Evolutionary conservation across 2,329 filamentous ascomycete genomes (phyloP).

Genomic region (Bipolaris cookei): DNA sequence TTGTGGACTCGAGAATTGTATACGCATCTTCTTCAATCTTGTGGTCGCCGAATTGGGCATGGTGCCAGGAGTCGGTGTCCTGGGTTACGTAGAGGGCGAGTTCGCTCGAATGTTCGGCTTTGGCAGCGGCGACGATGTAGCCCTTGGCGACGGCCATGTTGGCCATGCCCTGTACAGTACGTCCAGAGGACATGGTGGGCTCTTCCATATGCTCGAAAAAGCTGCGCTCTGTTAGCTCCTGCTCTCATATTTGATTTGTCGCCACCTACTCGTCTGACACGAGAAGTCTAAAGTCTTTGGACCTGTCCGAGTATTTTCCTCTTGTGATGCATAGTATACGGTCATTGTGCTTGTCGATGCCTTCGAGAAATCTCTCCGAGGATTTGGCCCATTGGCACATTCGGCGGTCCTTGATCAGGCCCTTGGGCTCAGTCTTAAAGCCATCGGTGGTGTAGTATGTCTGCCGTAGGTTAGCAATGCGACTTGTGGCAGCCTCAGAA

Average conservation of each 20-base stretch:
- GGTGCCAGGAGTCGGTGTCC: slow-evolving; percentile 85
- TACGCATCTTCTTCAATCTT: slow-evolving; percentile 85
- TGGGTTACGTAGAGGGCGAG: slow-evolving; percentile 89
- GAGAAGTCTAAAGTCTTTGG: slow-evolving; percentile 77
- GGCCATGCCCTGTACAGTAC: slow-evolving; percentile 78
- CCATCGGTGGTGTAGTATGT: slow-evolving; percentile 82
- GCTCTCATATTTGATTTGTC: not conserved
- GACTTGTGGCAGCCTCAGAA: too few species aligned
- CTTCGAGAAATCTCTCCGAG: slow-evolving; percentile 73
- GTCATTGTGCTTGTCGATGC: slow-evolving; percentile 67
- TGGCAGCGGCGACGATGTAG: slow-evolving; percentile 82
- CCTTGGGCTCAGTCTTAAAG: slow-evolving; percentile 71
- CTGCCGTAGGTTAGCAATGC: slow-evolving; percentile 30
- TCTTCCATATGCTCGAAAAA: slow-evolving; percentile 77
- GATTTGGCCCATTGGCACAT: slow-evolving; percentile 90
- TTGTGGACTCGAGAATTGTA: slow-evolving; percentile 92
- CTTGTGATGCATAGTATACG: slow-evolving; percentile 81
- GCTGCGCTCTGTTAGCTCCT: slow-evolving; percentile 32
- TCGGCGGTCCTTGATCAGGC: slow-evolving; percentile 70
- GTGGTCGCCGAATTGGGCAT: slow-evolving; percentile 86
- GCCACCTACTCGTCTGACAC: slow-evolving; percentile 70
- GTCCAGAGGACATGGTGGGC: slow-evolving; percentile 74
- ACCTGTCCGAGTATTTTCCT: slow-evolving; percentile 72
- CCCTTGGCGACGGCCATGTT: slow-evolving; percentile 85
- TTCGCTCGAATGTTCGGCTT: slow-evolving; percentile 81